These are phyloP conservation scores for Pythium insidiosum DNA, from an alignment of 352 stramenopile species.

Conservation along the genomic window DNA sequence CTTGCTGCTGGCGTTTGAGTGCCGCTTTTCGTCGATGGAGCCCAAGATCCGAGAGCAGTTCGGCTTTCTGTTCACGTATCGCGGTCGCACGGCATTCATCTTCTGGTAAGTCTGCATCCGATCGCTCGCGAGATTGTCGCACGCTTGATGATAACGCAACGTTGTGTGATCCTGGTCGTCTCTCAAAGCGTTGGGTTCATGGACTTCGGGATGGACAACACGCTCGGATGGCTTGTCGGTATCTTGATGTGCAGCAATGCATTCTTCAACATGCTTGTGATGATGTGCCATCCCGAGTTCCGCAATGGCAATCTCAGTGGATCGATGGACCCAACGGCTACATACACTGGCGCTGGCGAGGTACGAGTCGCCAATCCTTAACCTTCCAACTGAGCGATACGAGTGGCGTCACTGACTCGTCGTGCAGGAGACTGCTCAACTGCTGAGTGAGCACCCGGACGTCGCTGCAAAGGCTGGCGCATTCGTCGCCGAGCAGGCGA, in stretches of 20 bases:
- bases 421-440: constrained; percentile 39
- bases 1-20: constrained; percentile 79
- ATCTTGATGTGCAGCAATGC: constrained; percentile 75
- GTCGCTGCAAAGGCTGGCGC: constrained; percentile 49
- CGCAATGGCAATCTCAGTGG: constrained; percentile 56
- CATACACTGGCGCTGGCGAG: constrained; percentile 52
- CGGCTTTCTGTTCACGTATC: constrained; percentile 86
- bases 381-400: neutral
- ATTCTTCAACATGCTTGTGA: constrained; percentile 65
- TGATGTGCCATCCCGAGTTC: constrained; percentile 84
- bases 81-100: constrained; percentile 75
- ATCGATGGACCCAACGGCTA: constrained; percentile 70
- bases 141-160: no score
- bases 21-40: constrained; percentile 84
- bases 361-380: constrained; percentile 7
- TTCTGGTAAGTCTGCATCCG: constrained; percentile 35
- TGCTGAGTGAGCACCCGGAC: constrained; percentile 56
- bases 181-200: constrained; percentile 69
- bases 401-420: neutral
- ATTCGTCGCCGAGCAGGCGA: constrained; percentile 56
- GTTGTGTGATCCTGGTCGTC: neutral
- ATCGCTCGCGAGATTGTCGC: neutral
- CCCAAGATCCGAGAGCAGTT: constrained; percentile 79
- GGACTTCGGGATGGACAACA: constrained; percentile 80
- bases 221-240: constrained; percentile 61